A percentile compares a stretch with the other conserved stretches of the same genome.
Evolutionary conservation across 1,139 yeast species (phyloP).

Genomic region (Geotrichum cucujoidarum): DNA sequence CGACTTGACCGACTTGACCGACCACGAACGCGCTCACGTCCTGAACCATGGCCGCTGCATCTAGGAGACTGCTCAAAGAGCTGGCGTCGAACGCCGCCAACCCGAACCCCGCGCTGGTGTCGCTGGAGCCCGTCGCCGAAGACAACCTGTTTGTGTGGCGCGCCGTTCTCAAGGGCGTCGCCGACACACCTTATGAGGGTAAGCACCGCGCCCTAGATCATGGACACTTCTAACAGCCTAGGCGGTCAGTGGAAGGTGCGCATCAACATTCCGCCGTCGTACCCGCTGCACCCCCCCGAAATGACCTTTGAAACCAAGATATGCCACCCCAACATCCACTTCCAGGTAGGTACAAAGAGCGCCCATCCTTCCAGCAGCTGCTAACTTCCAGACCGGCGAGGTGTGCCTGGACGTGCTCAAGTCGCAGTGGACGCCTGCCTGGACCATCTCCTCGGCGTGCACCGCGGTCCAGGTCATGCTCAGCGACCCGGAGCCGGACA

Average conservation of each 20-base stretch:
- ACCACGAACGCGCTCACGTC: no score
- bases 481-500: conserved; percentile 76
- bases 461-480: conserved; percentile 66
- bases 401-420: conserved; percentile 79
- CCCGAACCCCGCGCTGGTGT: conserved; percentile 35
- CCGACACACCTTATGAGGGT: conserved; percentile 45
- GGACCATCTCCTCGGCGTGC: conserved; percentile 69
- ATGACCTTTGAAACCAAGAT: conserved; percentile 52
- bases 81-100: conserved; percentile 39
- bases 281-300: conserved; percentile 69
- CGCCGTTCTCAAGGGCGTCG: conserved; percentile 56
- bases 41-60: conserved; percentile 24
- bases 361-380: neutral
- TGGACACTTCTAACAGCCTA: conserved; percentile 1
- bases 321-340: conserved; percentile 72
- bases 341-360: conserved; percentile 34
- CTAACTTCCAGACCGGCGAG: conserved; percentile 51
- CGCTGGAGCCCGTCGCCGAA: conserved; percentile 46
- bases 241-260: conserved; percentile 56
- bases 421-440: conserved; percentile 80
- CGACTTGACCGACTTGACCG: no score
- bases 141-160: conserved; percentile 55
- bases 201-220: neutral
- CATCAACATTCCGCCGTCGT: conserved; percentile 48
- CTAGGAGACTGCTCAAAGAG: conserved; percentile 47